Conservation (phyloP, 2,329 filamentous ascomycete species). For the Penicillium polonicum region DNA sequence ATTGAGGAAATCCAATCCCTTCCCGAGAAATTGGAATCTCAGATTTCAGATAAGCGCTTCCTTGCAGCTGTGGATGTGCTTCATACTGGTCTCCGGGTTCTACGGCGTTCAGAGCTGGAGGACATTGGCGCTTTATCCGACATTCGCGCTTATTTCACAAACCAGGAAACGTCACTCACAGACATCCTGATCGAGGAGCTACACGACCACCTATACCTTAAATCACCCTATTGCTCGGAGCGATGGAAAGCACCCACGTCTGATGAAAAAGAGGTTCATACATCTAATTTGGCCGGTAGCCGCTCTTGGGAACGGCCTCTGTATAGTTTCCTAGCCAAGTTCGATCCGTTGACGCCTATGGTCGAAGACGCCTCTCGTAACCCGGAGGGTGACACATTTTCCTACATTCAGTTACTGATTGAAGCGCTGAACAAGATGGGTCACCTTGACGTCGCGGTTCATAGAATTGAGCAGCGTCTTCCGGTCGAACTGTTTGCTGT, state of each 20-base stretch:
- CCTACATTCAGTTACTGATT: conserved; percentile 82
- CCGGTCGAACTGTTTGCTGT: conserved; percentile 92
- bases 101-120: conserved; percentile 85
- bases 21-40: conserved; percentile 87
- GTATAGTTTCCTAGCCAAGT: conserved; percentile 57
- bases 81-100: conserved; percentile 78
- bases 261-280: conserved; percentile 37
- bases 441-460: conserved; percentile 78
- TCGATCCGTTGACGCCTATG: conserved; percentile 58
- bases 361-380: conserved; percentile 89
- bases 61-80: conserved; percentile 88
- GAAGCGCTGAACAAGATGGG: conserved; percentile 89
- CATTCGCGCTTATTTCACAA: conserved; percentile 80
- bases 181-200: conserved; percentile 97
- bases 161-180: conserved; percentile 87
- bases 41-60: conserved; percentile 95
- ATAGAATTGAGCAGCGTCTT: conserved; percentile 86
- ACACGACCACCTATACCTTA: conserved; percentile 94
- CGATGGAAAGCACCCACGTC: conserved; percentile 75
- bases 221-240: conserved; percentile 95
- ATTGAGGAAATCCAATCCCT: conserved; percentile 86
- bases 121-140: conserved; percentile 86
- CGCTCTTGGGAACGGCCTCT: conserved; percentile 54
- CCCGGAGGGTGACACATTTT: conserved; percentile 91
- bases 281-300: conserved; percentile 30